A percentile compares a stretch with the other conserved stretches of the same genome.
phyloP scores from a whole-genome alignment of 2,329 filamentous ascomycete species.

The Fusarium kyushuense region DNA sequence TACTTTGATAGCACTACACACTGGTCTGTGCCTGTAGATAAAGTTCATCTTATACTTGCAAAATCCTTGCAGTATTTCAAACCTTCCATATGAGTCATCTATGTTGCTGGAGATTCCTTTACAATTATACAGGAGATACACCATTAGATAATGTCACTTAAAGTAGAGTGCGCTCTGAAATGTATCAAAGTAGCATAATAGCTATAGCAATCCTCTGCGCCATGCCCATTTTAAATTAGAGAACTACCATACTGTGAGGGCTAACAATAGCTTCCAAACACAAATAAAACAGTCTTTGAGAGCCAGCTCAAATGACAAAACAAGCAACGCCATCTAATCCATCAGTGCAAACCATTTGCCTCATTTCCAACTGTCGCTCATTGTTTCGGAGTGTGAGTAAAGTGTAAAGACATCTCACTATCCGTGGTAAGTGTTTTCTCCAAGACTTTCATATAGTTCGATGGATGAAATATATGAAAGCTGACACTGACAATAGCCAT shows the following conservation, averaged over 20 bases:
- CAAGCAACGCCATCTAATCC: not conserved
- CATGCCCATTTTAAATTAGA: no score
- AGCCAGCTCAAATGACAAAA: not conserved
- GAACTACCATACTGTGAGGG: not conserved
- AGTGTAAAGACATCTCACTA: not conserved
- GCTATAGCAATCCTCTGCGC: no score
- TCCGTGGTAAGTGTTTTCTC: not conserved
- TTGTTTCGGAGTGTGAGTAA: not conserved
- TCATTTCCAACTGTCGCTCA: not conserved
- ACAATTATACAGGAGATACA: no score
- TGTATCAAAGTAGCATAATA: no score
- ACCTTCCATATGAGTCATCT: no score
- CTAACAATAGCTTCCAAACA: not conserved
- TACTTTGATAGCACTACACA: constrained; percentile 15
- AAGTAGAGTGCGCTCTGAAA: no score
- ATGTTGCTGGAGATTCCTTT: no score
- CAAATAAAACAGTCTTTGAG: not conserved
- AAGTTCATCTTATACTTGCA: no score
- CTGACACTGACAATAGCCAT: not conserved
- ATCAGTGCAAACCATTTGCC: not conserved
- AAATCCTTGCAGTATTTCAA: no score
- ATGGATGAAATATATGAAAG: not conserved
- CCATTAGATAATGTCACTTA: no score
- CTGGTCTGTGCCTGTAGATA: constrained; percentile 6
- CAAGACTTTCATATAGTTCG: not conserved